Percentiles rank a stretch among this genome's conserved stretches.
These are phyloP conservation scores for Boechera retrofracta DNA, from an alignment of 345 rosid species.

Conservation along the genomic window DNA sequence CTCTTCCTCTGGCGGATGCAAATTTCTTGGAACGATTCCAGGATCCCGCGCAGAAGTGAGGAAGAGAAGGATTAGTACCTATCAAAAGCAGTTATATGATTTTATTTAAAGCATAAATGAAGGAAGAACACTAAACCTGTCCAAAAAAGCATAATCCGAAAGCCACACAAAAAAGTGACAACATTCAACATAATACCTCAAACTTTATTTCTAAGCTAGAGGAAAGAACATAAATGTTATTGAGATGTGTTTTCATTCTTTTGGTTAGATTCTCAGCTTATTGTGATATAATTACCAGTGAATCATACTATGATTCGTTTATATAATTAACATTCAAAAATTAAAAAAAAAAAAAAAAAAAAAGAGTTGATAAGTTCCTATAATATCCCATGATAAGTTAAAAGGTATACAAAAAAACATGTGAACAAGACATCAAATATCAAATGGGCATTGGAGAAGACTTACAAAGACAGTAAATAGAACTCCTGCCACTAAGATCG, in stretches of 20 bases:
- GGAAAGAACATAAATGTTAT: neutral
- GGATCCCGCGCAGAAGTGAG: slow-evolving; percentile 93
- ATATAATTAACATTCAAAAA: slow-evolving; percentile 3
- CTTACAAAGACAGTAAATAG: slow-evolving; percentile 72
- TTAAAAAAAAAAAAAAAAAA: too few relatives aligned
- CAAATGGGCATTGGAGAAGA: slow-evolving; percentile 23
- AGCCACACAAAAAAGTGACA: neutral
- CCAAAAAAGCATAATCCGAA: neutral
- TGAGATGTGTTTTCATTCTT: neutral
- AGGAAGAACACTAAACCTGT: slow-evolving; percentile 5
- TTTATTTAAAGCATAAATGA: slow-evolving; percentile 22
- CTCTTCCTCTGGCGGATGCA: slow-evolving; percentile 94
- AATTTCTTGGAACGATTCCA: slow-evolving; percentile 88
- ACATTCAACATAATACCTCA: neutral
- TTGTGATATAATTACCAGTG: neutral
- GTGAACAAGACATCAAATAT: neutral
- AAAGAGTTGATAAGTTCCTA: neutral
- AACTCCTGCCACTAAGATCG: slow-evolving; percentile 68
- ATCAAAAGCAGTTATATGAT: slow-evolving; percentile 43
- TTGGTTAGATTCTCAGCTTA: neutral
- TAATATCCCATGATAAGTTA: too few relatives aligned
- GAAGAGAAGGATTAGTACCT: slow-evolving; percentile 85
- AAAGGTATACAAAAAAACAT: neutral
- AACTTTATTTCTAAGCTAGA: neutral
- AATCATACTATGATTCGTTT: slow-evolving; percentile 13